Percentiles rank a stretch among this genome's conserved stretches.
These are phyloP conservation scores for Trichoderma brevicompactum DNA, from an alignment of 2,329 filamentous ascomycete species.

Conservation along the genomic window DNA sequence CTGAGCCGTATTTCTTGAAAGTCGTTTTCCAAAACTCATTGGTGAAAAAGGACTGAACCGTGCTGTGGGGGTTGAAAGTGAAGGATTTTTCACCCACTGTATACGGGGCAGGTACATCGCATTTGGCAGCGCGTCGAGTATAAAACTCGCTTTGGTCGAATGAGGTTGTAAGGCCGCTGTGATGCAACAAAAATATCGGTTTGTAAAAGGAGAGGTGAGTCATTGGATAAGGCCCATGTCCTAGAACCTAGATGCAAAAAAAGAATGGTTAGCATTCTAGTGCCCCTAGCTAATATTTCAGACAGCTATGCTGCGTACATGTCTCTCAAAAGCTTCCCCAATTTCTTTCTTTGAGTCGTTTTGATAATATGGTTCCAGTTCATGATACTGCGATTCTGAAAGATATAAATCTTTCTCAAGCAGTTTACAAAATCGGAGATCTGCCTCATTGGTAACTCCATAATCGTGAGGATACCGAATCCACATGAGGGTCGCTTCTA, in stretches of 20 bases:
- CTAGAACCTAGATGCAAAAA: slow-evolving; percentile 32
- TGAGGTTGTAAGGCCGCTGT: neutral
- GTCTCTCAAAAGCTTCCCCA: slow-evolving; percentile 36
- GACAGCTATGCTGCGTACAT: slow-evolving; percentile 17
- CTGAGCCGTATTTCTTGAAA: slow-evolving; percentile 35
- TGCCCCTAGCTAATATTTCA: neutral
- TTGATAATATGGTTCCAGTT: slow-evolving; percentile 35
- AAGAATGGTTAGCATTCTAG: neutral
- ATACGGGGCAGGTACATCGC: neutral
- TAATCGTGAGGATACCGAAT: slow-evolving; percentile 29
- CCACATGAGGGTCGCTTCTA: slow-evolving; percentile 30
- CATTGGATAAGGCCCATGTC: slow-evolving; percentile 34
- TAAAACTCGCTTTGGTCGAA: neutral
- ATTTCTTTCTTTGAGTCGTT: slow-evolving; percentile 34
- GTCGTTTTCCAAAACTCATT: slow-evolving; percentile 37
- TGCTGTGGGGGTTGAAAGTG: slow-evolving; percentile 31
- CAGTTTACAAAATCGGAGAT: slow-evolving; percentile 28
- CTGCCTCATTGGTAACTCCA: slow-evolving; percentile 28
- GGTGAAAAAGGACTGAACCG: slow-evolving; percentile 33
- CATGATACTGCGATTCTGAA: neutral
- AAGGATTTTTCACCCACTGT: neutral
- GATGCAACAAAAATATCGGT: slow-evolving; percentile 31
- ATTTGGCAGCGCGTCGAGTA: neutral
- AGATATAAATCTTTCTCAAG: slow-evolving; percentile 28
- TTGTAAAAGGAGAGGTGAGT: neutral